A percentile compares a stretch with the other conserved stretches of the same genome.
Evolutionary conservation across 2,329 filamentous ascomycete genomes (phyloP).

Genomic region (Fusarium denticulatum): DNA sequence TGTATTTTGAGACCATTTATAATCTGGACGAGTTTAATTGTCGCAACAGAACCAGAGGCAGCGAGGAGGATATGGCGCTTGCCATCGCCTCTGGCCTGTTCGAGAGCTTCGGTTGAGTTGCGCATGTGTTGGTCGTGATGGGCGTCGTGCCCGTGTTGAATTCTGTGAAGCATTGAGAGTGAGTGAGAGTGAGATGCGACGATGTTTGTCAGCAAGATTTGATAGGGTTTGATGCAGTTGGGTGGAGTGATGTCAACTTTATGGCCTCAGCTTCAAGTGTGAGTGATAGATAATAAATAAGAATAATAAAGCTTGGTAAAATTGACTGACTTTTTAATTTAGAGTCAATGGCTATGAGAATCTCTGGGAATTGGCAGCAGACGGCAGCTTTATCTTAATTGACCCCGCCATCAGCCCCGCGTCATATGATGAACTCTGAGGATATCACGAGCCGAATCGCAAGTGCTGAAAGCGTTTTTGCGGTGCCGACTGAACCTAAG

Average conservation of each 20-base stretch:
- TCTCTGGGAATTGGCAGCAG: neutral
- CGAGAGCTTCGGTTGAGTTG: conserved; percentile 47
- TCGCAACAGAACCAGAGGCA: conserved; percentile 73
- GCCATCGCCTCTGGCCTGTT: conserved; percentile 49
- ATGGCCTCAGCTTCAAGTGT: neutral
- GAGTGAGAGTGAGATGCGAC: neutral
- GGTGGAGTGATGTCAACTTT: conserved; percentile 4
- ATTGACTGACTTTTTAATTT: too few species aligned
- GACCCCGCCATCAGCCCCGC: conserved; percentile 41
- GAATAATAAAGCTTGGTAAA: too few species aligned
- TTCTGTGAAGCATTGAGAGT: conserved; percentile 29
- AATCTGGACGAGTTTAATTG: conserved; percentile 82
- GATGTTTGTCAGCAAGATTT: conserved; percentile 9
- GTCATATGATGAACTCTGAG: conserved; percentile 34
- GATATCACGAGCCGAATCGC: conserved; percentile 12
- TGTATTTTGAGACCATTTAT: conserved; percentile 64
- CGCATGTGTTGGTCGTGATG: conserved; percentile 38
- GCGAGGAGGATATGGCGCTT: conserved; percentile 57
- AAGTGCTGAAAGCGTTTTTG: neutral
- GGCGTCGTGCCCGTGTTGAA: conserved; percentile 35
- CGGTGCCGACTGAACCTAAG: neutral
- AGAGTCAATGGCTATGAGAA: neutral
- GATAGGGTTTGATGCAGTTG: neutral
- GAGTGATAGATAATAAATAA: fast-evolving
- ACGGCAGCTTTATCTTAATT: neutral